Evolutionary conservation across 805 yeast genomes (phyloP).

Genomic region (Yarrowia sp.): DNA sequence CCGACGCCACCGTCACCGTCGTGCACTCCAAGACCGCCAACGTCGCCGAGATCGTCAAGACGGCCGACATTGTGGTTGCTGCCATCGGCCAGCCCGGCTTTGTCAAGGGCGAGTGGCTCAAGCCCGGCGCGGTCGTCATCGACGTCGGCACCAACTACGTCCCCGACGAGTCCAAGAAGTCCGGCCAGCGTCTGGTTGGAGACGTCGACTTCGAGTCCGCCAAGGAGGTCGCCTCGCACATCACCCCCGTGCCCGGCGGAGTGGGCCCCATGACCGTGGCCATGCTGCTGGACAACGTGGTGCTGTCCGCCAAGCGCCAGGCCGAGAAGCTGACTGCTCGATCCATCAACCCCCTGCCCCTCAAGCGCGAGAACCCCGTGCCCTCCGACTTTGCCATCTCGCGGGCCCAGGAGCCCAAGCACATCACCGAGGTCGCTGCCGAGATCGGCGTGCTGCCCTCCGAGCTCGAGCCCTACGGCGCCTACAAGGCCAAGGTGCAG

Average conservation of each 20-base stretch:
- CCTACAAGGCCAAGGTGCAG: slow-evolving; percentile 85
- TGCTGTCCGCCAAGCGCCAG: slow-evolving; percentile 70
- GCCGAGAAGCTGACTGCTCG: slow-evolving; percentile 47
- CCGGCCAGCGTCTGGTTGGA: slow-evolving; percentile 83
- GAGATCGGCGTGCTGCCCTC: slow-evolving; percentile 75
- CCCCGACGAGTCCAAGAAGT: slow-evolving; percentile 67
- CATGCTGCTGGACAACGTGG: slow-evolving; percentile 84
- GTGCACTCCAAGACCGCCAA: slow-evolving; percentile 73
- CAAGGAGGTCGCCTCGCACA: slow-evolving; percentile 56
- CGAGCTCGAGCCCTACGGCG: slow-evolving; percentile 89
- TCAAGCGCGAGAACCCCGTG: slow-evolving; percentile 61
- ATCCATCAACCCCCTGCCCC: slow-evolving; percentile 54
- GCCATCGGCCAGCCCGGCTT: slow-evolving; percentile 87
- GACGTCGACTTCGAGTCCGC: slow-evolving; percentile 83
- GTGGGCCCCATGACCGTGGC: slow-evolving; percentile 99
- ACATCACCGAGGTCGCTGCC: slow-evolving; percentile 67
- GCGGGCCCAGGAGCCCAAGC: slow-evolving; percentile 82
- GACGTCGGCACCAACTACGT: slow-evolving; percentile 95
- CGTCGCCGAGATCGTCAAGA: slow-evolving; percentile 55
- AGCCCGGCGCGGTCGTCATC: slow-evolving; percentile 79
- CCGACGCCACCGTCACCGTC: slow-evolving; percentile 82
- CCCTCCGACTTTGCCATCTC: slow-evolving; percentile 91
- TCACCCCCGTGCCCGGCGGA: slow-evolving; percentile 98
- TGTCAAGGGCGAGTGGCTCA: slow-evolving; percentile 84
- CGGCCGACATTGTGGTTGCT: slow-evolving; percentile 88